These are phyloP conservation scores for Tillandsia fasciculata DNA, from an alignment of 176 grass and related monocot genomes.

Conservation along the genomic window DNA sequence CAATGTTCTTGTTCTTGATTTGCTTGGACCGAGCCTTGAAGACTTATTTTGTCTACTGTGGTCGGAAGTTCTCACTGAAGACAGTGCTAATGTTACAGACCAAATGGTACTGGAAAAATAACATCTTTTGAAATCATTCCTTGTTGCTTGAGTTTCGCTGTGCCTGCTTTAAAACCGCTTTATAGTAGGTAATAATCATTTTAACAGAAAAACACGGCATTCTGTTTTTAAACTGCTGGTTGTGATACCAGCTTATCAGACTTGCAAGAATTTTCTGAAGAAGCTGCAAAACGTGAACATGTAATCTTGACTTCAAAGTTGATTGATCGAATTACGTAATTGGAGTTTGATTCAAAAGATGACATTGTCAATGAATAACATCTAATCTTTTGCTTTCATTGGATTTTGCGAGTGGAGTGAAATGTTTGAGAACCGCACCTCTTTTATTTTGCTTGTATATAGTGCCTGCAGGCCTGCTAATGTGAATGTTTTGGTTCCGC, in stretches of 20 bases:
- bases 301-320: too few species aligned
- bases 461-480: too few species aligned
- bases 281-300: neutral
- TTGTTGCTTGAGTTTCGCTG: neutral
- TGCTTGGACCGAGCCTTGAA: slow-evolving; percentile 65
- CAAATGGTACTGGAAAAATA: slow-evolving; percentile 49
- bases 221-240: neutral
- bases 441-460: too few species aligned
- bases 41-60: slow-evolving; percentile 62
- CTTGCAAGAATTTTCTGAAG: neutral
- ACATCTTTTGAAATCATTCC: slow-evolving; percentile 2
- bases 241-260: neutral
- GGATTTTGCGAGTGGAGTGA: too few species aligned
- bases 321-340: too few species aligned
- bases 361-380: too few species aligned
- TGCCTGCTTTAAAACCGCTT: neutral
- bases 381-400: too few species aligned
- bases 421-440: too few species aligned
- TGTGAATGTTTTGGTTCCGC: too few species aligned
- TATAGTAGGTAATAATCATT: too few species aligned
- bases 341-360: too few species aligned
- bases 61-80: slow-evolving; percentile 54
- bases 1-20: slow-evolving; percentile 67
- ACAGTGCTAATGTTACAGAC: slow-evolving; percentile 69
- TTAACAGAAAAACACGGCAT: neutral